Percentiles rank a stretch among this genome's conserved stretches.
phyloP scores from a whole-genome alignment of 2,329 filamentous ascomycete species.

The Diplodia corticola region DNA sequence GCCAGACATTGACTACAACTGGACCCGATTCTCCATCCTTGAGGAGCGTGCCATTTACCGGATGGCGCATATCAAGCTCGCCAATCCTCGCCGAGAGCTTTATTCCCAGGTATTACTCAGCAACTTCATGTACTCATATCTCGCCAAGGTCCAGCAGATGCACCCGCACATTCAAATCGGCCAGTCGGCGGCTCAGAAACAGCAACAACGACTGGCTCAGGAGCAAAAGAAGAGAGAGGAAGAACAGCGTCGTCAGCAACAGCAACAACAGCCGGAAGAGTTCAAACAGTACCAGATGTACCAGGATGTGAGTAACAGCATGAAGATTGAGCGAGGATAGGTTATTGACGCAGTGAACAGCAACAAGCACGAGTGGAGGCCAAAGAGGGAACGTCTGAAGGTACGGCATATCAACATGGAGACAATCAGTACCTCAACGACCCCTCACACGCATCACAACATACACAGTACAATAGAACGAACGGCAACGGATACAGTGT shows the following conservation, averaged over 20 bases:
- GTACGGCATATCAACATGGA: conserved; percentile 28
- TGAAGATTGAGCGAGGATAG: background rate
- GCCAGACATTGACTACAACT: conserved; percentile 92
- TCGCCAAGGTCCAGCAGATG: conserved; percentile 98
- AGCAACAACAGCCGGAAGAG: conserved; percentile 42
- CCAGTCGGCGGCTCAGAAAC: conserved; percentile 73
- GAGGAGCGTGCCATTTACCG: conserved; percentile 97
- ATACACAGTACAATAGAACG: conserved; percentile 32
- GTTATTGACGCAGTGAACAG: conserved; percentile 19
- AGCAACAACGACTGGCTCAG: conserved; percentile 58
- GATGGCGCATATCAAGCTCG: conserved; percentile 98
- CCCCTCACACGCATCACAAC: conserved; percentile 23
- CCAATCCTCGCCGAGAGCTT: conserved; percentile 89
- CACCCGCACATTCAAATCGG: conserved; percentile 93
- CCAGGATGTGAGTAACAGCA: conserved; percentile 32
- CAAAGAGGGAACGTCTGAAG: conserved; percentile 27
- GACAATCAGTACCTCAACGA: conserved; percentile 20
- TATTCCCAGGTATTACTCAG: conserved; percentile 94
- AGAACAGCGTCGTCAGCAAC: conserved; percentile 37
- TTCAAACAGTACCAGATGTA: conserved; percentile 43
- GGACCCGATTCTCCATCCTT: conserved; percentile 91
- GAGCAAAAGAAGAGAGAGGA: conserved; percentile 40
- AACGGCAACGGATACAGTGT: conserved; percentile 39
- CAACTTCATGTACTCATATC: conserved; percentile 99
- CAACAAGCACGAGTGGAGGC: conserved; percentile 30